Evolutionary conservation across 2,329 filamentous ascomycete genomes (phyloP), one percentile per base, ranked within the genome.

Genomic region (Dothideomycetidae sp.): DNA sequence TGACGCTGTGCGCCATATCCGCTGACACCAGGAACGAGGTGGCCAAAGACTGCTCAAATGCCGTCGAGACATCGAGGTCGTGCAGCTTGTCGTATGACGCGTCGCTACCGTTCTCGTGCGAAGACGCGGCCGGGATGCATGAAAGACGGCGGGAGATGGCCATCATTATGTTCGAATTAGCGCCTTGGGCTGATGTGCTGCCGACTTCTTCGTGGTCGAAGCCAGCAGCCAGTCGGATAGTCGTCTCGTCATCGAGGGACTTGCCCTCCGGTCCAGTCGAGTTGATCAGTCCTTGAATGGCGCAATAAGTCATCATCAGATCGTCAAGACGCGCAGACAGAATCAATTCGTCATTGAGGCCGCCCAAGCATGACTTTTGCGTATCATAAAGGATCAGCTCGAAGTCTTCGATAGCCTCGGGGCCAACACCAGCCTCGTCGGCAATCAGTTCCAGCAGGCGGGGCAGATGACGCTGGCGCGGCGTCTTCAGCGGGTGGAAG

Each of bases 171-270:
- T 93, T 93, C 3, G 84, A 93, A 61, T 92, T 77, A 12, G 90
- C 90, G 44, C 90, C 90, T 53, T 98, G 90, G 4, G 88, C 86
- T 2, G 85, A 93, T 41, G 73, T 77, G 44, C 83, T 93, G 37
- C 90, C 90, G 52, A 98, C 90, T 57, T 98, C 90, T 60, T 98
- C 90, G 62, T 98, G 86, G 56, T 98, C 90, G 58, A 98, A 98
- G 60, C 88, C 82, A 23, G 85, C 80, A 48, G 92, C 79, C n/a
- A 98, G 67, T 31, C 90, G 83, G 52, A 96, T 94, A 12, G 74
- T 78, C 3, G 73, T 66, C 53, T 94, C 88, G 14, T 78, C 61
- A 30, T 84, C 74, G 17, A 96, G 70, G 21, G 44, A 39, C 29
- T 43, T 42, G 4, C 78, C 70, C 3, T 67, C 62, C 10, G 71